Base-by-base conservation (phyloP, 345 rosid species). In the Geranium rotundifolium region DNA sequence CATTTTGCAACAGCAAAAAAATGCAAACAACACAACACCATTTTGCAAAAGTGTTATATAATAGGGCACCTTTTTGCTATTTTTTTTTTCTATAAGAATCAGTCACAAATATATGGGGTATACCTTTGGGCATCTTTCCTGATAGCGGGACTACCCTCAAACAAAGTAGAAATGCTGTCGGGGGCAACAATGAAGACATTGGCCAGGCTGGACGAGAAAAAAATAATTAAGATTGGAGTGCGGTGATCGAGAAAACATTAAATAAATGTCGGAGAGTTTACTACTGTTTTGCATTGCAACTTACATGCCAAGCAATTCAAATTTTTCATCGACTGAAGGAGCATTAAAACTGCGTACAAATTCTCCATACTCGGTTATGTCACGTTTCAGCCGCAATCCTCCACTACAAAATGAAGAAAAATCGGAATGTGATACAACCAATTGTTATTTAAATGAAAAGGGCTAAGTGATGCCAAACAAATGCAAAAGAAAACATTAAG, bases 151-250 rank as follows among this genome's bases (percentile, higher is more conserved):
- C 91, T 85, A 29, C 97, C 99, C 82, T 93, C 99, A 54, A 90
- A 88, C 85, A 93, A 73, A 46, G 86, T 74, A 60, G 96, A 80
- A 69, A 93, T 86, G 61, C 99, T 93, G 73, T 93, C 97, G 54
- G 99, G 96, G 63, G 99, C 97, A 56, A 93, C 96, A 54, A 93
- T 85, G 64, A 93, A 93, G 31, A 84, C 99, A 67, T 93, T 93
- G 66, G 99, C 96, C 87, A 84, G 70, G 68, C 97, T 90, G 84
- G 67, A 23, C 27, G 27, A 80, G 30, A 75, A 23, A 62, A 68
- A 75, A 18, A 9, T 9, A 7, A 46, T 46, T 9, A 18, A 62
- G 70, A 75, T 59, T 17, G 10, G 7, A 34, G 10, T 8, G 31
- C 20, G 68, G 49, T 31, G 52, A 49, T 41, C 27, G 54, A 31